Evolutionary conservation across 345 rosid species (phyloP), one percentile per base, ranked within the genome.

Genomic region (Rhizophora apiculata): DNA sequence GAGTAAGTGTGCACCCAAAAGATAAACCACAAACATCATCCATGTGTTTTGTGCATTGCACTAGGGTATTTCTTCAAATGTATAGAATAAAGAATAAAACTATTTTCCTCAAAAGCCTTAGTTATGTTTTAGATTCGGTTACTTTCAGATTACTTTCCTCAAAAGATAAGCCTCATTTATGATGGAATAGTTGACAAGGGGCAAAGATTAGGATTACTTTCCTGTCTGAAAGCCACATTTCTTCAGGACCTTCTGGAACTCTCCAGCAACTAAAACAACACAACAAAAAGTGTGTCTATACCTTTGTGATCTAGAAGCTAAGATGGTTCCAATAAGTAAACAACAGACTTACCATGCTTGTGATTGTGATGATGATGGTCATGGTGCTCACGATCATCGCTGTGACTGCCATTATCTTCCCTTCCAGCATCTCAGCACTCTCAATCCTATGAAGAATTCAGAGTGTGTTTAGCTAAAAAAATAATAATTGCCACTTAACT

Each of bases 391-490:
- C 83, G 86, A 21, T 83, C 79, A 63, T 85, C 88, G 51, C 70
- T 75, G 59, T 85, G 84, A 53, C 68, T 63, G 24, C 63, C 74
- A 74, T 83, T 86, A 61, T 83, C 90, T 62, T 84, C 85, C 79
- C 82, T 85, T 60, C 82, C 78, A 34, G 49, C 82, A 29, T 86
- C 92, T 51, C 88, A 62, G 89, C 75, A 83, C 89, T 88, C 82
- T 87, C 98, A 62, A 91, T 94, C 85, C 98, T 94, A 83, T 19
- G 48, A 82, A 68, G 63, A 60, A 43, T 61, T 57, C 51, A 62
- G 65, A 22, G 62, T 63, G 62, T 11, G 59, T 24, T 76, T 63
- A 74, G 63, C 15, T 65, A 60, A 60, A 10, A 68, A 46, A 22
- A 63, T 36, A 62, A 77, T 53, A 16, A 34, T 30, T 46, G 36